A percentile compares a stretch with the other conserved stretches of the same genome.
These are phyloP conservation scores for Psidium friedrichsthalianum DNA, from an alignment of 345 rosid genomes.

Conservation along the genomic window DNA sequence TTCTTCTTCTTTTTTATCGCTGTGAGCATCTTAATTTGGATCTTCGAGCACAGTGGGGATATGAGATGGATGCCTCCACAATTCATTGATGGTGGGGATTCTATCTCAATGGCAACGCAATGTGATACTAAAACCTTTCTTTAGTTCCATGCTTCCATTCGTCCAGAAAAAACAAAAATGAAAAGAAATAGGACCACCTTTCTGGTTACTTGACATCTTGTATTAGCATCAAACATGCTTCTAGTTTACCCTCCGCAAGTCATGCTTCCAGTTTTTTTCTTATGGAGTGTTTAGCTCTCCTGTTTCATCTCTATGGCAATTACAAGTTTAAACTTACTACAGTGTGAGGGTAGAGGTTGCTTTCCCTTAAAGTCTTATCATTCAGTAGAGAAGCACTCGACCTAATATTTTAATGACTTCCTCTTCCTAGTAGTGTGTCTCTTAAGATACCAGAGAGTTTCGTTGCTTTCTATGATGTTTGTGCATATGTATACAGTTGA, in stretches of 20 bases:
- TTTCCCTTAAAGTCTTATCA: not conserved
- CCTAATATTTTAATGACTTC: not conserved
- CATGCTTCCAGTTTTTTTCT: not conserved
- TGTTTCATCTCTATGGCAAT: not conserved
- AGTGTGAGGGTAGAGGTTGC: not conserved
- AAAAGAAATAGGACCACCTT: not conserved
- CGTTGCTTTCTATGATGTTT: not conserved
- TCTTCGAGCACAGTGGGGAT: not conserved
- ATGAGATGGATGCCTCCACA: not conserved
- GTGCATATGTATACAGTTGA: fast-evolving
- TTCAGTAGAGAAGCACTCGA: not conserved
- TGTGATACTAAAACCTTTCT: not conserved
- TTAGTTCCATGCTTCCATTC: not conserved
- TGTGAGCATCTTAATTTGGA: not conserved
- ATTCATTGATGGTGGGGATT: not conserved
- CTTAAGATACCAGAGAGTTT: not conserved
- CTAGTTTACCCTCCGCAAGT: too few relatives aligned
- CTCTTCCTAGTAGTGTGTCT: not conserved
- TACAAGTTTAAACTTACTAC: not conserved
- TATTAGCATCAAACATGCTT: not conserved
- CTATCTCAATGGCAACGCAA: not conserved
- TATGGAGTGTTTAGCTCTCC: too few relatives aligned
- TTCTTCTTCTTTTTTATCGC: not conserved
- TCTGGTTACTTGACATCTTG: not conserved
- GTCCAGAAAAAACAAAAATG: too few relatives aligned